Evolutionary conservation across 495 filamentous ascomycete genomes (phyloP).

Genomic region (Umbilicaria muhlenbergii): DNA sequence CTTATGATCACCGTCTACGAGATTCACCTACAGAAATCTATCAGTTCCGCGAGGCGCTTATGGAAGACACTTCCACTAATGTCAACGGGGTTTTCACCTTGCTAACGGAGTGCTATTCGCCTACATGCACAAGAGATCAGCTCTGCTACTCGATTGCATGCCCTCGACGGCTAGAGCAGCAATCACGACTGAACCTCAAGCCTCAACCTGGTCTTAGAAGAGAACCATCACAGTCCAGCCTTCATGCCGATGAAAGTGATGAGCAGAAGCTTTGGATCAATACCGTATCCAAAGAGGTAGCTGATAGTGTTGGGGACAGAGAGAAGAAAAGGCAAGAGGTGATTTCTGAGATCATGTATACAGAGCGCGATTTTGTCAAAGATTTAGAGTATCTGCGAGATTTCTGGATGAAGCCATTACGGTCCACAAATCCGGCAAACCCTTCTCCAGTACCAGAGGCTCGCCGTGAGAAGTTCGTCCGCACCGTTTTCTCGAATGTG

Average conservation of each 20-base stretch:
- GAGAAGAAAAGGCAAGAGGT: slow-evolving; percentile 98
- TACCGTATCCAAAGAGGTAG: slow-evolving; percentile 87
- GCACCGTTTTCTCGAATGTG: slow-evolving; percentile 90
- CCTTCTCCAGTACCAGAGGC: slow-evolving; percentile 79
- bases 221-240: slow-evolving; percentile 62
- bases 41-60: slow-evolving; percentile 85
- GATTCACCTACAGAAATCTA: slow-evolving; percentile 87
- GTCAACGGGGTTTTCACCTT: slow-evolving; percentile 97
- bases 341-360: slow-evolving; percentile 98
- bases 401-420: slow-evolving; percentile 94
- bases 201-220: slow-evolving; percentile 74
- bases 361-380: slow-evolving; percentile 97
- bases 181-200: slow-evolving; percentile 82
- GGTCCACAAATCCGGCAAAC: slow-evolving; percentile 44
- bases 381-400: slow-evolving; percentile 95
- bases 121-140: slow-evolving; percentile 86
- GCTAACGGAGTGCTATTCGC: slow-evolving; percentile 93
- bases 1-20: slow-evolving; percentile 87
- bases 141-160: slow-evolving; percentile 98
- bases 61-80: slow-evolving; percentile 67
- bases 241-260: slow-evolving; percentile 74
- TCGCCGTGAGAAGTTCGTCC: slow-evolving; percentile 76
- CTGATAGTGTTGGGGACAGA: slow-evolving; percentile 69
- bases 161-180: slow-evolving; percentile 85
- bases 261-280: slow-evolving; percentile 99